These are phyloP conservation scores for Exserohilum rostratum DNA, from an alignment of 2,329 filamentous ascomycete species.

Conservation along the genomic window DNA sequence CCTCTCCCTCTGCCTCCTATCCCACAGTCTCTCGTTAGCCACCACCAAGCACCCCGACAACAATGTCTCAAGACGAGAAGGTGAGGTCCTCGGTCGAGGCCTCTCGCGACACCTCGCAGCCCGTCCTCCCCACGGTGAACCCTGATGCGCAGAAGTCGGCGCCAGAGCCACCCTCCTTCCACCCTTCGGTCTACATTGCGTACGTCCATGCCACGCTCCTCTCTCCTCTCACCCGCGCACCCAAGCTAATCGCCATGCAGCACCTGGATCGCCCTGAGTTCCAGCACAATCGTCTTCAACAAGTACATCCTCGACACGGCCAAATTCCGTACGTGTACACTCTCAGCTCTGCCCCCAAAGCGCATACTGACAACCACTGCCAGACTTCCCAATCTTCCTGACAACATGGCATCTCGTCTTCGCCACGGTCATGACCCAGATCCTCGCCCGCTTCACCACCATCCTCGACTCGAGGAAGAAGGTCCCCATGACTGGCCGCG, in stretches of 20 bases:
- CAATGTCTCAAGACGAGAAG: constrained; percentile 74
- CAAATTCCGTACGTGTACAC: constrained; percentile 73
- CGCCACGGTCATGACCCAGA: constrained; percentile 90
- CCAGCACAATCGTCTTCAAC: constrained; percentile 97
- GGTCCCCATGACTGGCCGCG: constrained; percentile 93
- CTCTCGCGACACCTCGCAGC: constrained; percentile 64
- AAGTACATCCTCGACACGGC: constrained; percentile 93
- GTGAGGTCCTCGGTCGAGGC: constrained; percentile 80
- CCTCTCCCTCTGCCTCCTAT: constrained; percentile 16
- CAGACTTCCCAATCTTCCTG: constrained; percentile 68
- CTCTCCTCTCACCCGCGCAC: constrained; percentile 34
- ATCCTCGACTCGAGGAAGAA: constrained; percentile 93
- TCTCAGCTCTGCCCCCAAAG: constrained; percentile 1
- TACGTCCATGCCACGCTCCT: constrained; percentile 59
- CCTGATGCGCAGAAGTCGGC: constrained; percentile 72
- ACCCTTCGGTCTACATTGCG: constrained; percentile 85
- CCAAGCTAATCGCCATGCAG: constrained; percentile 56
- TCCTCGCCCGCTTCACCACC: constrained; percentile 86
- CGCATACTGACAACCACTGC: constrained; percentile 35
- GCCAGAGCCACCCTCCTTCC: constrained; percentile 66
- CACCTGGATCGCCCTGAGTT: constrained; percentile 90
- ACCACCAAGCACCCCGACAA: constrained; percentile 16
- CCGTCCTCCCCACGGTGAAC: constrained; percentile 80
- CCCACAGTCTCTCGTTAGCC: constrained; percentile 29
- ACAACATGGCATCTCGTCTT: constrained; percentile 91